A percentile compares a stretch with the other conserved stretches of the same genome.
These are phyloP conservation scores for Aspergillus taichungensis DNA, from an alignment of 495 filamentous ascomycete genomes.

Conservation along the genomic window DNA sequence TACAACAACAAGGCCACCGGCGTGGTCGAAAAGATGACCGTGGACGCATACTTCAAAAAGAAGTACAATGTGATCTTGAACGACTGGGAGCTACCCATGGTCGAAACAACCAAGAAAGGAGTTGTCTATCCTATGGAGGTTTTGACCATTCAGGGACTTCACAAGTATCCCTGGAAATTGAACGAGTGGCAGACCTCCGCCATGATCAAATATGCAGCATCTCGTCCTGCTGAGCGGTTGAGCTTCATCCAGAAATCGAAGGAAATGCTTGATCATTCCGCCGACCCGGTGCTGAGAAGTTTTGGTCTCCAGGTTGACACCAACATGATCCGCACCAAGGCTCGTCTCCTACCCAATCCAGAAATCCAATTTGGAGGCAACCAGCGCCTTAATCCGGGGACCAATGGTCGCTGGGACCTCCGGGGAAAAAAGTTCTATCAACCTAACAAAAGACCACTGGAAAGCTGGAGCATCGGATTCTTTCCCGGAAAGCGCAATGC, in stretches of 20 bases:
- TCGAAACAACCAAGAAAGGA: conserved; percentile 56
- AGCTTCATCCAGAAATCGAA: conserved; percentile 56
- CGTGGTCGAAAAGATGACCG: conserved; percentile 27
- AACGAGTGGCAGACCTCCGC: conserved; percentile 52
- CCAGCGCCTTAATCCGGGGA: conserved; percentile 43
- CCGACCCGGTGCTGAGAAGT: conserved; percentile 55
- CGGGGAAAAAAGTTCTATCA: conserved; percentile 64
- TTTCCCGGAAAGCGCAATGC: conserved; percentile 33
- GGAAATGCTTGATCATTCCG: conserved; percentile 52
- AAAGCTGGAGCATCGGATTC: conserved; percentile 62
- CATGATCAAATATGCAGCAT: conserved; percentile 85
- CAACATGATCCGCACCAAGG: conserved; percentile 55
- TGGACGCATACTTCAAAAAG: conserved; percentile 59
- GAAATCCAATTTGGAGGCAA: conserved; percentile 53
- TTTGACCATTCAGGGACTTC: conserved; percentile 50
- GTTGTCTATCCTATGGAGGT: conserved; percentile 74
- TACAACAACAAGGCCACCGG: conserved; percentile 43
- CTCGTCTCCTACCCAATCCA: conserved; percentile 62
- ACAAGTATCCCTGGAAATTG: conserved; percentile 75
- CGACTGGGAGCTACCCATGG: conserved; percentile 53
- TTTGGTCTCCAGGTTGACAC: conserved; percentile 62
- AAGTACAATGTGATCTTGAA: conserved; percentile 53
- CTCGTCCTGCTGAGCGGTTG: conserved; percentile 54
- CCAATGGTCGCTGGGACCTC: conserved; percentile 75
- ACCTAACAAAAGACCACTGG: conserved; percentile 49